Evolutionary conservation across 2,329 filamentous ascomycete genomes (phyloP), one percentile per base, ranked within the genome.

Genomic region (Neofusicoccum cordaticola): DNA sequence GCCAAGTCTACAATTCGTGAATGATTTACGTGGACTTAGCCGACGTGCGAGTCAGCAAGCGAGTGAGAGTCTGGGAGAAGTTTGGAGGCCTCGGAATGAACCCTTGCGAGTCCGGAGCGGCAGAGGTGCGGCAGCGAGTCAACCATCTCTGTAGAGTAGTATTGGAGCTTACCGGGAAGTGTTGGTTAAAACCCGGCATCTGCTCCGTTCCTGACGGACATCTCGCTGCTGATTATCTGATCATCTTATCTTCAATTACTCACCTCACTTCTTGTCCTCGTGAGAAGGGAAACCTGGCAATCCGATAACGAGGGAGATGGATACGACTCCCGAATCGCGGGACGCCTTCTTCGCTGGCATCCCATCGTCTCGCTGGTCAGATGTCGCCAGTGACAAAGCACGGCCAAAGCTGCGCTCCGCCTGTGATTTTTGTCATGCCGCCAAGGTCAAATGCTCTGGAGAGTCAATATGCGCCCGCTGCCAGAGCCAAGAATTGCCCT

Each of bases 391-490:
- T 42, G 27, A 51, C 27, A 41, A 34, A 62, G 11, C 60, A 44
- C 34, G 22, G 22, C 50, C 31, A 17, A 64, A 64, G 52, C 51
- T 64, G 13, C 62, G 62, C 41, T 50, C 62, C 3, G 51, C 62
- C n/a, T 64, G 62, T 35, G 51, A 64, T 42, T 47, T 53, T 22
- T 64, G 62, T 31, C 62, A 64, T 27, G 42, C 39, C 22, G 51
- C 51, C 27, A 64, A 64, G 39, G 62, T 64, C 41, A 53, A 56
- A 22, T 64, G 62, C 44, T 48, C 62, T 13, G 51, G 62, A 31
- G 58, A 62, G 58, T 31, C 41, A 8, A 35, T 31, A 6, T 62
- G 58, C 22, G 58, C 58, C n/a, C 58, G 58, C 31, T 62, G 58
- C 22, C 44, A 50, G 27, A 44, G 22, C 39, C 52, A 57, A 17